Evolutionary conservation across 805 yeast species (phyloP), one percentile per base, ranked within the genome.

Genomic region (Zygoascus bituminiphila): DNA sequence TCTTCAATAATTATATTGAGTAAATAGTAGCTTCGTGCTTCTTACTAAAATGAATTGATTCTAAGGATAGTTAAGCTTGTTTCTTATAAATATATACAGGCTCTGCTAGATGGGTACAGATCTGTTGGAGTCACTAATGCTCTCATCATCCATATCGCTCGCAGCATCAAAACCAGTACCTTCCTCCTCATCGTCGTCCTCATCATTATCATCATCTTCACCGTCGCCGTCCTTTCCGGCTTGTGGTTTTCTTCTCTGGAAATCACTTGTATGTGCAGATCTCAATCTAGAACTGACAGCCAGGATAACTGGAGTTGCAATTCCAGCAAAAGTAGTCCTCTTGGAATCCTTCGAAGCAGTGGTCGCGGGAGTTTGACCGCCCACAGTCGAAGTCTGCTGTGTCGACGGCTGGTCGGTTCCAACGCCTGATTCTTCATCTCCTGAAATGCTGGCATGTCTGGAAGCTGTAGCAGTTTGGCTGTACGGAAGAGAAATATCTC

Each of bases 401-500:
- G 2, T 10, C 2, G 46, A 9, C 4, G 15, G 10, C n/a, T 4
- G 15, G 4, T 40, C 33, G 2, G 44, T 9, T 22, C 26, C 21
- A 9, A 21, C 20, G 9, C 19, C 42, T 23, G 25, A 31, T 31
- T 41, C 44, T 25, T 42, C 46, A 15, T 47, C 46, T 10, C 14
- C 15, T 3, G 15, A 15, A 14, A 4, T 6, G 17, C 17, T 17
- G 20, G 8, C 21, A 7, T 24, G 45, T 21, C 4, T 39, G 39
- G 15, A 17, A 21, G 6, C 17, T 20, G 14, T 21, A 24, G 15
- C 38, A 20, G 36, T 49, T 36, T 26, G 49, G 33, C 6, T 77
- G 54, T 88, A 91, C 0, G 98, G 98, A 47, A 91, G 67, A 1
- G 91, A 86, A 8, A 87, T 70, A 52, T 91, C 96, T 50, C 94